Evolutionary conservation across 2,329 filamentous ascomycete genomes (phyloP), one percentile per base, ranked within the genome.

Genomic region (Scedosporium aurantiacum): DNA sequence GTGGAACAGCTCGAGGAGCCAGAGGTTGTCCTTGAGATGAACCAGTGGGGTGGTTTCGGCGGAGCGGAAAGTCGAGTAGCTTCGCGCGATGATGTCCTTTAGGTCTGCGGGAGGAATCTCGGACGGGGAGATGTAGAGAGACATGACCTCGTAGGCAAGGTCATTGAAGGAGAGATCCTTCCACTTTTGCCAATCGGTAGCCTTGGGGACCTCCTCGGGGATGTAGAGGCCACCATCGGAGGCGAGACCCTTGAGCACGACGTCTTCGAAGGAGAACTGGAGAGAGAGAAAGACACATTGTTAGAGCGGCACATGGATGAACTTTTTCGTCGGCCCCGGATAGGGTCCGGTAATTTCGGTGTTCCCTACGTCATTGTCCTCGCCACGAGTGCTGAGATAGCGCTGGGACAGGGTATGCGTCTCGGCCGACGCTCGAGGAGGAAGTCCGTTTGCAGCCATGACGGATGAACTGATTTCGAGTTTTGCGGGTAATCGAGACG

Each of bases 1-100:
- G 72, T 97, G 93, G 80, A 97, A 99, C 52, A 99, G 82, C 75
- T 99, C 94, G 40, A 99, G 83, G 61, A 97, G 79, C 71, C 96
- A 86, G 50, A 97, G 79, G 71, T 93, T 88, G 68, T 83, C 78
- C 10, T 70, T 65, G 60, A 97, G 79, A n/a, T 88, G 84, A 52
- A 90, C 82, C 27, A 94, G 76, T 0, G 94, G 94, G 0, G 90
- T 91, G 50, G 90, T 85, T 61, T 95, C 85, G 50, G 85, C 76
- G 40, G 84, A 81, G 67, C 92, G 88, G 79, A 99, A 99, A 7
- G 91, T 96, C 21, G 89, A 84, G 73, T 99, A 99, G 69, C 89
- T 94, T 68, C 86, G 84, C 67, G 86, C 78, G 72, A 97, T 89
- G 71, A 99, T 91, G 65, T 81, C 83, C 73, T 88, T 90, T 45